These are phyloP conservation scores for Ampelocalamus luodianensis DNA, from an alignment of 176 grass and related monocot species.

Conservation along the genomic window DNA sequence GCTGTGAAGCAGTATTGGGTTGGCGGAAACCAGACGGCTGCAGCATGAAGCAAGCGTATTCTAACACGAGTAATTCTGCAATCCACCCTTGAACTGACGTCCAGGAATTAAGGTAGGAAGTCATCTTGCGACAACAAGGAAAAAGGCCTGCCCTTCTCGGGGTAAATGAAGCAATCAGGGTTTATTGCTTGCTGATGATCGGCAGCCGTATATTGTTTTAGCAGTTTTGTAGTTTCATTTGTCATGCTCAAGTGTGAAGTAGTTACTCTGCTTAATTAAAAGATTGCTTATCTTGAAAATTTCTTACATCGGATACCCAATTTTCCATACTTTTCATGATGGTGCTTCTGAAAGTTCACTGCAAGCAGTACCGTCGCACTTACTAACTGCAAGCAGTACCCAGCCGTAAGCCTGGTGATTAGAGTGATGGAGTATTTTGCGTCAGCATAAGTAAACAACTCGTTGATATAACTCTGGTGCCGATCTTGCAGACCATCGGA, in stretches of 20 bases:
- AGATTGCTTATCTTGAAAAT: background rate
- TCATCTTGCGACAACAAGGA: background rate
- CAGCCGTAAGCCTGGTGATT: background rate
- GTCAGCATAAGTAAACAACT: background rate
- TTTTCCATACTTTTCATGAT: background rate
- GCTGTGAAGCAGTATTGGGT: slow-evolving; percentile 88
- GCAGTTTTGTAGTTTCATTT: slow-evolving; percentile 47
- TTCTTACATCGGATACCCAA: background rate
- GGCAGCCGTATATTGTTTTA: slow-evolving; percentile 28
- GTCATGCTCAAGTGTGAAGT: background rate
- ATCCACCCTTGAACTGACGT: slow-evolving; percentile 26
- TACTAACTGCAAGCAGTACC: background rate
- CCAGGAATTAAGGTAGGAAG: slow-evolving; percentile 7
- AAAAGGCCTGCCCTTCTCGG: background rate
- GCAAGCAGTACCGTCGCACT: background rate
- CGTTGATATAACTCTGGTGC: background rate
- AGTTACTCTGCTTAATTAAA: slow-evolving; percentile 28
- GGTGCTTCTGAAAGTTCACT: background rate
- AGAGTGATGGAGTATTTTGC: background rate
- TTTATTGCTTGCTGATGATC: slow-evolving; percentile 32
- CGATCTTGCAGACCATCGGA: background rate
- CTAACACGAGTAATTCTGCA: slow-evolving; percentile 34
- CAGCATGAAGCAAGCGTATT: slow-evolving; percentile 42
- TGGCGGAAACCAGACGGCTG: slow-evolving; percentile 65
- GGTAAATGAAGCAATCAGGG: slow-evolving; percentile 18